Evolutionary conservation across 2,329 filamentous ascomycete genomes (phyloP), one percentile per base, ranked within the genome.

Genomic region (Lizonia empirigonia): DNA sequence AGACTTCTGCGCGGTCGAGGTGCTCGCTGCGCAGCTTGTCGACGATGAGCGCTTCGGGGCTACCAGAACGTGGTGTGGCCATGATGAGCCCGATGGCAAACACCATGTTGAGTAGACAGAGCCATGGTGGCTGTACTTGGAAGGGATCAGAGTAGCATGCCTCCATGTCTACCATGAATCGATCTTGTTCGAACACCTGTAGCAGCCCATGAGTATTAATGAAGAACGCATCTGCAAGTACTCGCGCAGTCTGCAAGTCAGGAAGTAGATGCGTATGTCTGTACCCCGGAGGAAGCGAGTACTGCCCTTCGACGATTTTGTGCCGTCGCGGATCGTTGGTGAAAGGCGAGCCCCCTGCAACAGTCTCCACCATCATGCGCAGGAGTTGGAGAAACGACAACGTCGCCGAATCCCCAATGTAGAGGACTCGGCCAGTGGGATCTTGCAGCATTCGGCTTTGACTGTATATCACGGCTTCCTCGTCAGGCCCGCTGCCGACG

Each of bases 41-140:
- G 40, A 87, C 77, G 7, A 85, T 71, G 0, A 64, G 65, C 3
- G 79, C 78, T 46, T 85, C 82, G 0, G 67, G 65, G 26, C 74
- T 82, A 2, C 77, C 79, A 1, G 75, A 73, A n/a, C 68, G 60
- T 3, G 83, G 82, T 15, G 78, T 78, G 2, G 83, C 82, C 65
- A 86, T 76, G 3, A 81, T 79, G 16, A 87, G 74, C 1, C 86
- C 86, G 41, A 87, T 82, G 1, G 86, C 82, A 37, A 88, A 80
- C 0, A 84, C 80, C 5, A 88, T 74, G 58, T 85, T 83, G 13
- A 89, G 65, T 7, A 85, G 72, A 60, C 85, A 87, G 7, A 86
- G 71, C 58, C 80, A 80, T 0, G 79, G 76, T 6, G 78, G 75
- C 15, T 79, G 76, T 0, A 78, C 75, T 6, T 72, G 72, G 0